A percentile compares a stretch with the other conserved stretches of the same genome.
Evolutionary conservation across 192 early-diverging fungal species (phyloP).

Genomic region (Linnemannia hyalina): DNA sequence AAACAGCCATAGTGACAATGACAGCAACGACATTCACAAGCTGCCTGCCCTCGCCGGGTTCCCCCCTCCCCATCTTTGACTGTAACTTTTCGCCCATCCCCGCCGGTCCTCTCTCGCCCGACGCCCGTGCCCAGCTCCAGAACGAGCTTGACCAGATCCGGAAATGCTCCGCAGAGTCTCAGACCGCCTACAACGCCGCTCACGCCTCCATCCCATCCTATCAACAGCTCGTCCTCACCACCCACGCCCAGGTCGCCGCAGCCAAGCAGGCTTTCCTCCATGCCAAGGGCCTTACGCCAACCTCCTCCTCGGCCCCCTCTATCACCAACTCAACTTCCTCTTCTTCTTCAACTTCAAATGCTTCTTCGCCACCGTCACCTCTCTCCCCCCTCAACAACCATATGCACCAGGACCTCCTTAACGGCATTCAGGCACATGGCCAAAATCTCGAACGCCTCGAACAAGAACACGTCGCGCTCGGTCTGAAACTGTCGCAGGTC

Average conservation of each 20-base stretch:
- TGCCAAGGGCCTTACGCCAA: conserved; percentile 31
- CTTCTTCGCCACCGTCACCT: conserved; percentile 48
- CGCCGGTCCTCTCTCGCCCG: conserved; percentile 29
- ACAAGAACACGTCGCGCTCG: conserved; percentile 43
- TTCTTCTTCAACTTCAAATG: conserved; percentile 25
- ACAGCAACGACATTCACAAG: conserved; percentile 38
- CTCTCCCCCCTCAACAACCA: conserved; percentile 31
- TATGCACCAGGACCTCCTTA: neutral
- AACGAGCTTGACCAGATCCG: conserved; percentile 37
- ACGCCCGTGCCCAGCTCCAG: conserved; percentile 40
- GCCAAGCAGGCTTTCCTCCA: conserved; percentile 44
- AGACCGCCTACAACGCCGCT: conserved; percentile 44
- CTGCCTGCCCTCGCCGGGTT: conserved; percentile 32
- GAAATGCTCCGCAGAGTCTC: conserved; percentile 28
- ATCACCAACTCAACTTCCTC: conserved; percentile 9
- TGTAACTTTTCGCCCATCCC: conserved; percentile 27
- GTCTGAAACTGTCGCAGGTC: conserved; percentile 38
- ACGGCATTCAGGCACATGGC: neutral
- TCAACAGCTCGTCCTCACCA: conserved; percentile 51
- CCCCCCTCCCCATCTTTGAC: conserved; percentile 20
- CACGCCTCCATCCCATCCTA: conserved; percentile 48
- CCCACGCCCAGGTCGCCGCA: conserved; percentile 47
- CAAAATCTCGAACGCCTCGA: conserved; percentile 24
- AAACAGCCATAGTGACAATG: conserved; percentile 30
- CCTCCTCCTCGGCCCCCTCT: conserved; percentile 11